Base-by-base conservation (phyloP, 805 yeast genomes). In the Yarrowia sp. region DNA sequence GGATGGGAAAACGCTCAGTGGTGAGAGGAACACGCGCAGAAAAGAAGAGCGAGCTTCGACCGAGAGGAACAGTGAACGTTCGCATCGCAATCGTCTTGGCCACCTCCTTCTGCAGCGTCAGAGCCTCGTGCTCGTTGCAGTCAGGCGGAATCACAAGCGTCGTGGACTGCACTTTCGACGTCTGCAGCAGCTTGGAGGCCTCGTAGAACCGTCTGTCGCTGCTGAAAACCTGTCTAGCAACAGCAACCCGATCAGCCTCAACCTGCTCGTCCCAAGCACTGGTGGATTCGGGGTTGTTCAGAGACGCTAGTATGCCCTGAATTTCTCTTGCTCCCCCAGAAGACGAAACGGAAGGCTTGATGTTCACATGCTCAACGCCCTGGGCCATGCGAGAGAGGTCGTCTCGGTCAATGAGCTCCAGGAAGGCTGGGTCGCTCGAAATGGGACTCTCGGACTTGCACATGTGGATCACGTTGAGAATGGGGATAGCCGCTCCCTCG, bases 1-100 rank as follows among this genome's bases (percentile, higher is more conserved):
- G 92, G 19, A 88, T 84, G 0, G 88, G 88, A 69, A 90, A 87
- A 65, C 86, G 84, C 70, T 93, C 97, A 0, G 97, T 90, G 39
- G 90, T 80, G 61, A 92, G 74, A 0, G 97, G 97, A 59, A 79
- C 79, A 62, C 90, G 75, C 14, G 88, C 84, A 3, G 86, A 83
- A 58, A 80, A 82, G 62, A 86, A 84, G 9, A 90, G 74, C 0
- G 91, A 88, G 0, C 90, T 91, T 66, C 93, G 79, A 0, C 97
- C 97, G 24, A 87, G 73, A 0, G 96, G 90, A 21, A 86, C 80
- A 0, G 96, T 81, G 49, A 90, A 76, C 0, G 96, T 89, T 66
- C 97, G 76, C 27, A 85, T 69, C 0, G 88, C 88, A 25, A 85
- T 84, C 31, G 83, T 73, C 0, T 81, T 76, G 0, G 91, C 87